A percentile compares a stretch with the other conserved stretches of the same genome.
Evolutionary conservation across 2,329 filamentous ascomycete species (phyloP).

Genomic region (Scedosporium apiospermum): DNA sequence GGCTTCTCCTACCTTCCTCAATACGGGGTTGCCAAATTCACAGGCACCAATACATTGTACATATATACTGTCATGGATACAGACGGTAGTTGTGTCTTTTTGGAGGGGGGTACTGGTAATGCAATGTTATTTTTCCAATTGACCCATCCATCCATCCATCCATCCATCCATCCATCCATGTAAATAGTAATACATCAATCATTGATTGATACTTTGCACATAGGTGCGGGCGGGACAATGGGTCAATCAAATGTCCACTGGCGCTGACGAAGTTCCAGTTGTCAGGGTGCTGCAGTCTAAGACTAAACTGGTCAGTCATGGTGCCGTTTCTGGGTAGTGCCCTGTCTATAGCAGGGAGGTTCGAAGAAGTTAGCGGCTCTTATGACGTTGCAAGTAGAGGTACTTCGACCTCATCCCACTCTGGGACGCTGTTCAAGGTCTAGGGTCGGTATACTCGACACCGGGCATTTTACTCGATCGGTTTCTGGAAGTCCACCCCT

Average conservation of each 20-base stretch:
- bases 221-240: no score
- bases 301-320: not conserved
- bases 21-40: no score
- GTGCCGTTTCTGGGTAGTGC: not conserved
- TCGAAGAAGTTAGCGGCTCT: not conserved
- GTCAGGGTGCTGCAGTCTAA: not conserved
- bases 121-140: not conserved
- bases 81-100: no score
- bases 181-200: no score
- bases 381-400: not conserved
- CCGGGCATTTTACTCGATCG: not conserved
- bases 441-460: not conserved
- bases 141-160: not conserved
- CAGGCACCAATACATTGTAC: no score
- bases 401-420: not conserved
- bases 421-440: not conserved
- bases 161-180: not conserved
- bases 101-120: not conserved
- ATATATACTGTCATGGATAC: no score
- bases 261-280: not conserved
- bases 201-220: no score
- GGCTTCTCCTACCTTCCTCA: no score
- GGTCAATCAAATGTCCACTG: not conserved
- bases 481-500: not conserved
- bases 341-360: not conserved